Percentiles rank a stretch among this genome's conserved stretches.
phyloP scores from a whole-genome alignment of 1,284 basidiomycete species.

The Sporisorium iseilematis-ciliati region DNA sequence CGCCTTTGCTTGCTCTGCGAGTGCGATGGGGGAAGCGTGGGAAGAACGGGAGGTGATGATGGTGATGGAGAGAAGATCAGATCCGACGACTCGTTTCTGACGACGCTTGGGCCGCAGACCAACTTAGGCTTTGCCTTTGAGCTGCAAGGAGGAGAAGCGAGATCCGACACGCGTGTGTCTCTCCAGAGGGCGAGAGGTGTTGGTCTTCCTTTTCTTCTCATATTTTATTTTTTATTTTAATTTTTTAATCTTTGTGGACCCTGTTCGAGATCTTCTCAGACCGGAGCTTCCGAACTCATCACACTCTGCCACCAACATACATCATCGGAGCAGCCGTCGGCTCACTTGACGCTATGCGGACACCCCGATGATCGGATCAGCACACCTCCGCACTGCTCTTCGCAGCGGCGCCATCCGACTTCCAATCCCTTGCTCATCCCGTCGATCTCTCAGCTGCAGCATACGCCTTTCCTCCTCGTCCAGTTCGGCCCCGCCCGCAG shows the following conservation, averaged over 20 bases:
- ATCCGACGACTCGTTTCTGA: neutral
- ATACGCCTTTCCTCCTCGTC: too few relatives aligned
- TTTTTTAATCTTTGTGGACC: neutral
- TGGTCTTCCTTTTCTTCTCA: constrained; percentile 1
- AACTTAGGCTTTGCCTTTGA: neutral
- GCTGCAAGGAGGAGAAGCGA: constrained; percentile 3
- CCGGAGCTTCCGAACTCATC: neutral
- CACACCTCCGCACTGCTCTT: too few relatives aligned
- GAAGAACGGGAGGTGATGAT: neutral
- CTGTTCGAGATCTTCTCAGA: neutral
- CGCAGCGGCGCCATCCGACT: neutral
- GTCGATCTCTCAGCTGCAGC: neutral
- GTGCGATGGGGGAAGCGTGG: too few relatives aligned
- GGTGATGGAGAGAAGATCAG: neutral
- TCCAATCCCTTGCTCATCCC: neutral
- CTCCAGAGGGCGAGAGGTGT: constrained; percentile 1
- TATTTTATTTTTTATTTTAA: neutral
- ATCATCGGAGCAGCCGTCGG: neutral
- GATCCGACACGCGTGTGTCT: too few relatives aligned
- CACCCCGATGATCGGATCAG: neutral
- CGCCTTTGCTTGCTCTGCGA: too few relatives aligned
- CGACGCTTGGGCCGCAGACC: neutral
- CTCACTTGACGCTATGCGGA: neutral
- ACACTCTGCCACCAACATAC: neutral
- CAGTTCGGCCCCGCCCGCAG: neutral